A percentile compares a stretch with the other conserved stretches of the same genome.
Evolutionary conservation across 179 eudicot species (phyloP).

Genomic region (Silene vulgaris): DNA sequence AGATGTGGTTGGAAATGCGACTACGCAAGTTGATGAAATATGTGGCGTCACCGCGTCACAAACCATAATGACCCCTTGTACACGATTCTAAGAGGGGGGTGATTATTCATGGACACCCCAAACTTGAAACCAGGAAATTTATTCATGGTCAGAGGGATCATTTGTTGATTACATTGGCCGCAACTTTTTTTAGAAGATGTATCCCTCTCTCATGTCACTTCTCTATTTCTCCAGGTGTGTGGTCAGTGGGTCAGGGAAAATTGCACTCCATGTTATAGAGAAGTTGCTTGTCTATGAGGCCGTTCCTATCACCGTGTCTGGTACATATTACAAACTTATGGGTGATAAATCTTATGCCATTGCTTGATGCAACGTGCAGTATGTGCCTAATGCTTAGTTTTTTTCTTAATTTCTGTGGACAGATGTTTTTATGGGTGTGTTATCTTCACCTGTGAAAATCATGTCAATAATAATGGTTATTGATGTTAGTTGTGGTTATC

Average conservation of each 20-base stretch:
- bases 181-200: neutral
- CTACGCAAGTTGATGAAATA: neutral
- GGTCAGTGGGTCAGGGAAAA: constrained; percentile 94
- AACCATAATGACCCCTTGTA: neutral
- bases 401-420: neutral
- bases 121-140: neutral
- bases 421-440: neutral
- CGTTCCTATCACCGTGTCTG: constrained; percentile 81
- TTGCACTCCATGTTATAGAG: constrained; percentile 88
- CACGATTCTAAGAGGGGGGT: neutral
- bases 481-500: neutral
- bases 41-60: neutral
- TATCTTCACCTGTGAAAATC: neutral
- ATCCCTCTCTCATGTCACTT: constrained; percentile 5
- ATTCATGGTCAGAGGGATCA: neutral
- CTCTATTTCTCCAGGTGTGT: constrained; percentile 52
- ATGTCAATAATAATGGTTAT: neutral
- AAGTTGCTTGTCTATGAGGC: constrained; percentile 87
- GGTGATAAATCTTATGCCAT: constrained; percentile 7
- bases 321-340: constrained; percentile 30
- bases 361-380: constrained; percentile 16
- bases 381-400: neutral
- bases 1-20: neutral
- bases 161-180: neutral
- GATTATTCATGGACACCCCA: neutral